Conservation (phyloP, 805 yeast species). For the Wickerhamiella kurtzmanii region DNA sequence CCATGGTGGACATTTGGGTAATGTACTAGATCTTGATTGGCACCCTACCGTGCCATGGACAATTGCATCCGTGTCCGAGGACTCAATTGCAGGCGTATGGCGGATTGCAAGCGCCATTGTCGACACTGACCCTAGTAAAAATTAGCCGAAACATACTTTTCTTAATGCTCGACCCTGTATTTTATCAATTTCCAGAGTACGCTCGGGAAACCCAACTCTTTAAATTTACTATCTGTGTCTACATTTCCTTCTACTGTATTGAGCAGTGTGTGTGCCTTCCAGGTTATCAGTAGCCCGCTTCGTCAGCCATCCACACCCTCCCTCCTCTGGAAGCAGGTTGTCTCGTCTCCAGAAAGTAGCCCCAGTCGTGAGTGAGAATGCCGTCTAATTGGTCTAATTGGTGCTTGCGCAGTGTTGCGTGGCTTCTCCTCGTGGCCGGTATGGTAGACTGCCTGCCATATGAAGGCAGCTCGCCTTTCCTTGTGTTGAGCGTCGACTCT, state of each 20-base stretch:
- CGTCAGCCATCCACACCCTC: neutral
- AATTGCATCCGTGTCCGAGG: slow-evolving; percentile 60
- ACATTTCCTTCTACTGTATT: no score
- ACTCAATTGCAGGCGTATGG: slow-evolving; percentile 65
- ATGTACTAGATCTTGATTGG: slow-evolving; percentile 54
- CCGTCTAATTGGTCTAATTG: neutral
- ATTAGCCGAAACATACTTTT: neutral
- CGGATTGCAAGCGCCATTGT: slow-evolving; percentile 39
- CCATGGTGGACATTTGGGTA: slow-evolving; percentile 77
- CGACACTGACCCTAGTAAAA: slow-evolving; percentile 12
- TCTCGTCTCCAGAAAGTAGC: no score
- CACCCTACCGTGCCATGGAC: slow-evolving; percentile 48
- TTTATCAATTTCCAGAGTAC: no score
- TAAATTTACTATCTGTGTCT: no score
- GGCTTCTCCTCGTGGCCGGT: neutral
- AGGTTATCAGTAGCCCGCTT: no score
- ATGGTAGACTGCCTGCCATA: neutral
- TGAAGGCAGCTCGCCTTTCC: slow-evolving; percentile 6
- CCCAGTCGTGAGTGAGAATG: no score
- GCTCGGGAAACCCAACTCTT: no score
- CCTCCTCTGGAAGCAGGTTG: no score
- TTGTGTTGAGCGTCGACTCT: slow-evolving; percentile 5
- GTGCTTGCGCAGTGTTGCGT: neutral
- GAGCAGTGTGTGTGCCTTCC: no score
- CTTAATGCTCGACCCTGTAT: neutral